Conservation (phyloP, 371 early-diverging fungal genomes). For the Mortierella sp. region DNA sequence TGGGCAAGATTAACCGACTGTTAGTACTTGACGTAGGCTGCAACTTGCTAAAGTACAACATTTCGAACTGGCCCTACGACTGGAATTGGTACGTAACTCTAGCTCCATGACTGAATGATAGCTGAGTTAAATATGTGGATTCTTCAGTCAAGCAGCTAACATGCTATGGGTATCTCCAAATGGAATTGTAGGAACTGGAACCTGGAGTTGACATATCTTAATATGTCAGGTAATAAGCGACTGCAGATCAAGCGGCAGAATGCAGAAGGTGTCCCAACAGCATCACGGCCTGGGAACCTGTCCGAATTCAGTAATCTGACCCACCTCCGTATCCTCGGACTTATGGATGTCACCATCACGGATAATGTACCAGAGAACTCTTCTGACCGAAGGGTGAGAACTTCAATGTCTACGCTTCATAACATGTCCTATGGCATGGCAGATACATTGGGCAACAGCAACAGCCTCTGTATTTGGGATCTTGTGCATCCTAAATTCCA, state of each 20-base stretch:
- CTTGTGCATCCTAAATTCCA: conserved; percentile 84
- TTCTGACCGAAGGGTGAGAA: conserved; percentile 84
- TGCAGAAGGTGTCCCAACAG: conserved; percentile 49
- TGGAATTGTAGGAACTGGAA: conserved; percentile 84
- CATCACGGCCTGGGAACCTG: conserved; percentile 66
- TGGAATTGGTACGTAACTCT: conserved; percentile 86
- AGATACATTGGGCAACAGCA: conserved; percentile 77
- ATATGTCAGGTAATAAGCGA: conserved; percentile 91
- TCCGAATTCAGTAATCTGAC: conserved; percentile 83
- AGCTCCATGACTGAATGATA: background rate
- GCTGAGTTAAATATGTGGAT: background rate
- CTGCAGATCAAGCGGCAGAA: conserved; percentile 84
- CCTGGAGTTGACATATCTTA: conserved; percentile 85
- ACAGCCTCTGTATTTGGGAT: conserved; percentile 81
- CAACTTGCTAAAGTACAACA: conserved; percentile 92
- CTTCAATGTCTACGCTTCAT: conserved; percentile 82
- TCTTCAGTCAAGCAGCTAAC: too few species aligned
- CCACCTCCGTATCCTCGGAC: conserved; percentile 80
- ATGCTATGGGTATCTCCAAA: background rate
- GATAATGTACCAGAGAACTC: conserved; percentile 87
- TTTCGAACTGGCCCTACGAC: conserved; percentile 95
- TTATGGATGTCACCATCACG: conserved; percentile 88
- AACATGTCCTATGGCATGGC: conserved; percentile 90
- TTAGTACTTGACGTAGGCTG: conserved; percentile 86
- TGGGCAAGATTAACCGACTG: conserved; percentile 83